These are phyloP conservation scores for Meredithiella fracta DNA, from an alignment of 2,329 filamentous ascomycete genomes.

Conservation along the genomic window DNA sequence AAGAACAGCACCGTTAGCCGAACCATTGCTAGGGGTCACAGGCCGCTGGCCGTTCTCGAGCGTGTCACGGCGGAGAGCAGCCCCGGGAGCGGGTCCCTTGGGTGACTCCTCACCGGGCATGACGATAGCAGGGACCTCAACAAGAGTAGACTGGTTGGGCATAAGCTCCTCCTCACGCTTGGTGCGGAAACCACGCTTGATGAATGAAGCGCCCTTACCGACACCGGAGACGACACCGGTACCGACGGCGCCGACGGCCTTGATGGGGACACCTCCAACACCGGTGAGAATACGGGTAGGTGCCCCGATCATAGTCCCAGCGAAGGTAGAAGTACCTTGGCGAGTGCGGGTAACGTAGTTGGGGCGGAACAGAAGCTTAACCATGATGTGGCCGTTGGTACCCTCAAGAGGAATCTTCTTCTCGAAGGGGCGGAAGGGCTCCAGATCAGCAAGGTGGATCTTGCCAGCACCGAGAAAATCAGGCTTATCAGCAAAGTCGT, in stretches of 20 bases:
- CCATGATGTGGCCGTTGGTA: conserved; percentile 66
- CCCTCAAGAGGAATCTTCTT: conserved; percentile 63
- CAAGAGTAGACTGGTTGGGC: conserved; percentile 27
- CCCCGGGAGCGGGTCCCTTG: conserved; percentile 15
- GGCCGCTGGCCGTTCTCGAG: conserved; percentile 13
- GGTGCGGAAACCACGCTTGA: conserved; percentile 67
- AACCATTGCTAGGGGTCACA: conserved; percentile 10
- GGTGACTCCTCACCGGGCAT: conserved; percentile 14
- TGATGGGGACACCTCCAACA: conserved; percentile 76
- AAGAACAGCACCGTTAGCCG: conserved; percentile 20
- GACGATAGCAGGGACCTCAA: conserved; percentile 26
- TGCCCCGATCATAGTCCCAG: conserved; percentile 66
- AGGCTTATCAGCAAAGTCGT: conserved; percentile 90
- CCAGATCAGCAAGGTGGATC: conserved; percentile 63
- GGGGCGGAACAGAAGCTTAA: conserved; percentile 83
- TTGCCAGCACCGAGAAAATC: conserved; percentile 67
- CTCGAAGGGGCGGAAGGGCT: conserved; percentile 72
- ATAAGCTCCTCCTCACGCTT: conserved; percentile 44
- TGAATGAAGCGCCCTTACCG: conserved; percentile 76
- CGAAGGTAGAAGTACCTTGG: conserved; percentile 85
- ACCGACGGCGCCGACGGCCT: conserved; percentile 58
- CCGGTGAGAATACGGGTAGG: conserved; percentile 77
- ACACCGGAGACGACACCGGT: conserved; percentile 42
- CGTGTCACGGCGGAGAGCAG: conserved; percentile 21
- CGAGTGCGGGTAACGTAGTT: conserved; percentile 75